phyloP scores from a whole-genome alignment of 192 early-diverging fungal genomes.

The Coemansia biformis region DNA sequence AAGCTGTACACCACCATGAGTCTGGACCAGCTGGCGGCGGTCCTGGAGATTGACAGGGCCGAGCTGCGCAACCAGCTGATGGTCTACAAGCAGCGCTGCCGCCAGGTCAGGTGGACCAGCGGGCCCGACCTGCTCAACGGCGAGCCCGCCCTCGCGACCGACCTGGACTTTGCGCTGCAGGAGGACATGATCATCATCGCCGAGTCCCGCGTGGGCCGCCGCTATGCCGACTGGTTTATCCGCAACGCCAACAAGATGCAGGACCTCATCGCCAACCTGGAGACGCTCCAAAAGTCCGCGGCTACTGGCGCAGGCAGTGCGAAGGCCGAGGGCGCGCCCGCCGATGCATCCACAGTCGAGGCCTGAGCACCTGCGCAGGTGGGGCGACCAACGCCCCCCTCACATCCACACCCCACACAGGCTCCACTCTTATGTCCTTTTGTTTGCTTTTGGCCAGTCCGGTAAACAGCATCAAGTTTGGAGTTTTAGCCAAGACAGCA shows the following conservation, averaged over 20 bases:
- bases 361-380: too few species aligned
- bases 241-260: conserved; percentile 87
- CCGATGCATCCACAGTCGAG: not conserved
- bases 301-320: conserved; percentile 22
- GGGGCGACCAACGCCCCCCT: too few species aligned
- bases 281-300: conserved; percentile 33
- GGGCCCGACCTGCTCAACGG: conserved; percentile 79
- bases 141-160: conserved; percentile 72
- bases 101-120: conserved; percentile 76
- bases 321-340: conserved; percentile 3
- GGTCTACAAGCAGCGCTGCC: conserved; percentile 90
- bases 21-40: conserved; percentile 79
- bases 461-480: too few species aligned
- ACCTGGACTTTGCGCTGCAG: conserved; percentile 91
- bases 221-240: conserved; percentile 94
- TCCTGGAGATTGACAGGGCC: conserved; percentile 78
- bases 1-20: conserved; percentile 94
- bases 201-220: conserved; percentile 87
- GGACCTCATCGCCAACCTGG: conserved; percentile 40
- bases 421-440: too few species aligned
- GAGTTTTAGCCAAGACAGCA: too few species aligned
- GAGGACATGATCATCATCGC: conserved; percentile 93
- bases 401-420: too few species aligned
- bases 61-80: conserved; percentile 82
- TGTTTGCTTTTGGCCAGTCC: too few species aligned